Base-by-base conservation (phyloP, 805 yeast species). In the Citeromyces matritensis region DNA sequence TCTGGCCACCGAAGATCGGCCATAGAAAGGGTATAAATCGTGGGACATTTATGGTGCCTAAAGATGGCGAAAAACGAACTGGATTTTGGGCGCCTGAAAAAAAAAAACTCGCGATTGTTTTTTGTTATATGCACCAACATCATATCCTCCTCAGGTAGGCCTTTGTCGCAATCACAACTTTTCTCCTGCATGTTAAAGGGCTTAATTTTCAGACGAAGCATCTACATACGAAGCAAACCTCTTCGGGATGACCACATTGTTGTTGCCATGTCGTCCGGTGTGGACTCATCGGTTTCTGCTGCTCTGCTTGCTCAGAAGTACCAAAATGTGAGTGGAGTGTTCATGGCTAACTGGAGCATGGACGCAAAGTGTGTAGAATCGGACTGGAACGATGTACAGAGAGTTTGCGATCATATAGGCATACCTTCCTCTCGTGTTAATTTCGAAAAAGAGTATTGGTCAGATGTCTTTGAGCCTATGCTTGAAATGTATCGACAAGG, bases 241-340 rank as follows among this genome's bases (percentile, higher is more conserved):
- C 38, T 42, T 0, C 39, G 39, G 7, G 49, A 60, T 23, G 94
- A 82, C 42, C 69, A 65, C 33, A 67, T 88, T 14, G 56, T 80
- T 13, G 71, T 91, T 4, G 95, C 97, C 6, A 82, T 91, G 95
- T 83, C 95, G 1, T 81, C 94, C 0, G 98, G 98, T 0, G 97
- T 91, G 1, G 98, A 91, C 51, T 86, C 96, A 0, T 78, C 95
- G 1, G 84, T 86, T 1, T 69, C 80, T 3, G 96, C 97, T 0
- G 73, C 80, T 0, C 34, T 81, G 12, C 14, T 14, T 25, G 14
- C 7, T 13, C 35, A 50, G 30, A 44, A 51, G 37, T 73, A 63
- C 41, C 58, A 82, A 5, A 52, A 59, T n/a, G 91, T 81, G 2
- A 53, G 63, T 29, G 98, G 96, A 0, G 63, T 91, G 2, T 88